Evolutionary conservation across 2,329 filamentous ascomycete genomes (phyloP), one percentile per base, ranked within the genome.

Genomic region (Fusarium sp.): DNA sequence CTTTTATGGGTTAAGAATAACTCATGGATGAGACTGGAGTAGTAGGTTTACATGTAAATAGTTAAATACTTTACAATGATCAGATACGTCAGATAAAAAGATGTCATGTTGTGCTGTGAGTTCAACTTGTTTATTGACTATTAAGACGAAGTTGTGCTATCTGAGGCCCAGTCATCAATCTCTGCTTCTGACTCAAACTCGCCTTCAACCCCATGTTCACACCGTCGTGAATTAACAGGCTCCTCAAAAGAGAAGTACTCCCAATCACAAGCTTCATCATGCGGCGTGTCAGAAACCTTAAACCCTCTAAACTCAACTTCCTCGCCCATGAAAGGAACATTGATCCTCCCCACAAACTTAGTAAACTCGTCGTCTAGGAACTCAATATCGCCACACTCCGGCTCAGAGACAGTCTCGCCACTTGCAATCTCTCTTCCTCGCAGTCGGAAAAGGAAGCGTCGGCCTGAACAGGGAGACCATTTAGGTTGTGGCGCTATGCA

Each of bases 1-100:
- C 32, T 12, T 71, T 55, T 12, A 37, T 37, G 18, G 47, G 49
- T 21, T 68, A 53, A 21, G 5, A 23, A 23, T 16, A 8, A 34
- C 14, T 16, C 9, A 11, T 37, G 34, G 9, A 11, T 18, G 1
- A 11, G 5, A 1, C 9, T 6, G n/a, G 2, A 3, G 5, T 1
- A 11, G 4, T 12, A 14, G 16, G 8, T 18, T 7, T 42, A 20
- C 0, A 3, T 42, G 34, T 42, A 53, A 28, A 41, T 53, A 53
- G 7, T 53, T 28, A 28, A 2, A 27, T 21, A 28, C 18, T 50
- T 16, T 28, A 9, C 13, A 12, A 41, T 27, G 21, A 53, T 16
- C 23, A 42, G 18, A 27, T 16, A 25, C n/a, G n/a, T 41, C 11
- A 28, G 14, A 41, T 51, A 25, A 25, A 20, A 10, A 12, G 9